These are phyloP conservation scores for Gryganskiella cystojenkinii DNA, from an alignment of 192 early-diverging fungal species.

Conservation along the genomic window DNA sequence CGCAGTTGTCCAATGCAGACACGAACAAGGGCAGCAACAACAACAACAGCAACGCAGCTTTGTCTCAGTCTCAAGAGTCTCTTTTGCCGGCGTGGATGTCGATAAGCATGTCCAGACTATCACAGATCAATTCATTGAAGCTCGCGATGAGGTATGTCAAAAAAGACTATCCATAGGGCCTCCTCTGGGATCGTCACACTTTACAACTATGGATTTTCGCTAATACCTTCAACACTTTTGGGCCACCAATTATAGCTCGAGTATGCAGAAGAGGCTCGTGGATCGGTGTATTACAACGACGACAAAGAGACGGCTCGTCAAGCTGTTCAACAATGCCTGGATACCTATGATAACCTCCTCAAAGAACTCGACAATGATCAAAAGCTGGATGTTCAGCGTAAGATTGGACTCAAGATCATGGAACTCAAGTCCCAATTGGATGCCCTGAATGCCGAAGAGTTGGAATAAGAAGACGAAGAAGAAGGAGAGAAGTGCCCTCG, in stretches of 20 bases:
- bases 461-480: conserved; percentile 16
- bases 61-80: conserved; percentile 6
- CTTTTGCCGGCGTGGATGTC: conserved; percentile 14
- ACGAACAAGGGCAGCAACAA: neutral
- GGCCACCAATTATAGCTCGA: conserved; percentile 11
- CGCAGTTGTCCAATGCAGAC: neutral
- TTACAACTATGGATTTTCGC: no score
- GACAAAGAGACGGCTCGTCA: conserved; percentile 50
- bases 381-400: conserved; percentile 50
- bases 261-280: conserved; percentile 56
- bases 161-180: neutral
- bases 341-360: conserved; percentile 34
- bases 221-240: neutral
- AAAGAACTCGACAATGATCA: conserved; percentile 30
- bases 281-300: conserved; percentile 55
- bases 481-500: neutral
- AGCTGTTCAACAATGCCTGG: conserved; percentile 47
- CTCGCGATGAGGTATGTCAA: conserved; percentile 41
- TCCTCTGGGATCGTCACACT: neutral
- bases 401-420: conserved; percentile 55
- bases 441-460: conserved; percentile 44
- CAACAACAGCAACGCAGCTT: conserved; percentile 16
- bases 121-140: conserved; percentile 43
- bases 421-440: conserved; percentile 50
- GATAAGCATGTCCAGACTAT: conserved; percentile 46